A percentile compares a stretch with the other conserved stretches of the same genome.
Conservation (phyloP, 106 monocot genomes). For the Allium cepa region DNA sequence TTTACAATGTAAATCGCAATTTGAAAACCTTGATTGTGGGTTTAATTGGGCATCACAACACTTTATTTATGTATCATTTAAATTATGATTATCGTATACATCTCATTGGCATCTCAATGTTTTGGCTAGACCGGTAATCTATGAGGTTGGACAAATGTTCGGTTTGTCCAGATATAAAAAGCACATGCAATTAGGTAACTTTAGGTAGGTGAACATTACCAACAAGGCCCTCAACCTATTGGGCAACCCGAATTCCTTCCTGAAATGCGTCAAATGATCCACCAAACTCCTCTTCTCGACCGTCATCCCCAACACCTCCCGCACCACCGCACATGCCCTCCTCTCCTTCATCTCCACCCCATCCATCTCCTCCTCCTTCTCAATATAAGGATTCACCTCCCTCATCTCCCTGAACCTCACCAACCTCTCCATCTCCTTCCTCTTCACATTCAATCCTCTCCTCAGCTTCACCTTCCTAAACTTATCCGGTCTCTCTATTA, state of each 20-base stretch:
- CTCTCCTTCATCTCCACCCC: constrained; percentile 21
- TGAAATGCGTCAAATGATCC: constrained; percentile 82
- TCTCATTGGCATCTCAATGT: too few species aligned
- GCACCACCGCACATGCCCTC: constrained; percentile 68
- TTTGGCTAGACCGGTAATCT: too few species aligned
- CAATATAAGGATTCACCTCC: constrained; percentile 41
- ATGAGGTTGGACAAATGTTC: too few species aligned
- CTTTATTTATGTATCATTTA: too few species aligned
- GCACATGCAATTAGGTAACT: too few species aligned
- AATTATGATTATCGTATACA: too few species aligned
- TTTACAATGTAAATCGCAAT: too few species aligned
- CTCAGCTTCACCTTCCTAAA: constrained; percentile 57
- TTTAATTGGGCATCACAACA: too few species aligned
- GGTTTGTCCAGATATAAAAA: too few species aligned
- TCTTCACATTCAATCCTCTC: constrained; percentile 64
- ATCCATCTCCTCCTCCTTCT: neutral
- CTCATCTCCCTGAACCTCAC: constrained; percentile 51
- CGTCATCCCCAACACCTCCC: constrained; percentile 86
- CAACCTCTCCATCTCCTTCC: constrained; percentile 59
- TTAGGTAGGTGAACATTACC: constrained; percentile 6
- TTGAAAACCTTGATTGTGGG: too few species aligned
- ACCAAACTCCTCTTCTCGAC: constrained; percentile 82
- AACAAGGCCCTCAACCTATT: constrained; percentile 69
- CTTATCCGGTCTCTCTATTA: constrained; percentile 57
- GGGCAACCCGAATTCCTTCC: constrained; percentile 79